Percentiles rank a stretch among this genome's conserved stretches.
Evolutionary conservation across 1,139 yeast species (phyloP).

Genomic region (Wickerhamiella infanticola): DNA sequence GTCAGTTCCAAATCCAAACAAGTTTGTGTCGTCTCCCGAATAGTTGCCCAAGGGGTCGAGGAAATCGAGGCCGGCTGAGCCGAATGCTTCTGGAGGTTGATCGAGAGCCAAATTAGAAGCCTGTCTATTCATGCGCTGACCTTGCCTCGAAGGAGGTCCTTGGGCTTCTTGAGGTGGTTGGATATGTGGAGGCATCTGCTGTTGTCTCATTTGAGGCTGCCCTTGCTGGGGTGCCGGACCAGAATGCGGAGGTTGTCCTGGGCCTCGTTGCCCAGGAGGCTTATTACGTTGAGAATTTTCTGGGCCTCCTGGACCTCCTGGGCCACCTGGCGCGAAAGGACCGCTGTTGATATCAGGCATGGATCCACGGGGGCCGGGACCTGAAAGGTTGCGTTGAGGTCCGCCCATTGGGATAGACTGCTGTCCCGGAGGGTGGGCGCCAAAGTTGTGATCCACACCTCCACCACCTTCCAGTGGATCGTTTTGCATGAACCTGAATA

Average conservation of each 20-base stretch:
- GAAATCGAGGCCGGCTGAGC: neutral
- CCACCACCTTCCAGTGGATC: neutral
- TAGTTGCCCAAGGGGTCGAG: neutral
- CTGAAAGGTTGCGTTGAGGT: neutral
- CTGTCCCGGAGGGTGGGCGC: neutral
- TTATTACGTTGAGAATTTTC: neutral
- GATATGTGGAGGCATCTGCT: neutral
- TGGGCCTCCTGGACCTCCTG: constrained; percentile 3
- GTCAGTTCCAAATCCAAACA: neutral
- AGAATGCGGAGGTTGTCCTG: neutral
- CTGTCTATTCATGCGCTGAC: neutral
- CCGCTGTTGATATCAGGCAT: neutral
- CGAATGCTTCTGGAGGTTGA: neutral
- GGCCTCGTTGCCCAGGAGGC: neutral
- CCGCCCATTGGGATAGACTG: neutral
- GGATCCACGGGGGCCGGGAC: too few relatives aligned
- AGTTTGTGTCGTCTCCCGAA: neutral
- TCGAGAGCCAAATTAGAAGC: neutral
- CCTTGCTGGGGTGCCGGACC: neutral
- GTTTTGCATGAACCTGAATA: neutral
- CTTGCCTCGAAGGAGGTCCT: neutral
- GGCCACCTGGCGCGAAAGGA: neutral
- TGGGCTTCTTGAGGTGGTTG: neutral
- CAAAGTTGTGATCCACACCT: neutral
- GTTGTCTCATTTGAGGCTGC: neutral